Base-by-base conservation (phyloP, 228 moss, liverwort and hornwort species). In the Sphagnum magellanicum region DNA sequence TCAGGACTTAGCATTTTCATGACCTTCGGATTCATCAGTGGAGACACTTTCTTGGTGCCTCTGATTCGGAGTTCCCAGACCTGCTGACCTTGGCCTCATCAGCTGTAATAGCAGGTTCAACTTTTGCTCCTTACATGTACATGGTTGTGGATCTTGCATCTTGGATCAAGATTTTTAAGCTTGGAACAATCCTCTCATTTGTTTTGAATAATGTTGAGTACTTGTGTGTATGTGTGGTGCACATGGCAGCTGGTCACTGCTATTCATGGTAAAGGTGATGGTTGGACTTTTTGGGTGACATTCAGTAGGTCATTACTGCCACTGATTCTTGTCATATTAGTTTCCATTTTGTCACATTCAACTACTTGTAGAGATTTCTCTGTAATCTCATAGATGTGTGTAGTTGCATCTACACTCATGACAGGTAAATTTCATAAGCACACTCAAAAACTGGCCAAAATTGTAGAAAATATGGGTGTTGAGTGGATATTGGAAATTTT, bases 1-100 rank as follows among this genome's bases (percentile, higher is more conserved):
- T 73, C 94, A 98, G 78, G 74, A 73, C 47, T 88, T 94, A 72
- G 98, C 94, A 9, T 98, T 79, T 69, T 85, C 73, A 6, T 72
- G 65, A 76, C 58, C 68, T 52, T 53, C 2, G 50, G 66, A 6
- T 6, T 6, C 6, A 6, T 14, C 14, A 66, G 16, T 66, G 7
- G 12, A 17, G 48, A 64, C 6, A 4, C 50, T 17, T 48, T 64
- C 6, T 47, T 11, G 11, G 32, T 32, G 32, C 32, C 32, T 17
- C 6, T 49, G n/a, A 64, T 64, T 8, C 49, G 50, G 49, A 64
- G 64, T 32, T 32, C 1, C 32, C 32, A 32, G 32, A 32, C 32
- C 32, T 64, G 47, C 12, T 48, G 13, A 7, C 64, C 10, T 49
- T 49, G 48, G 10, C 11, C 47, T 49, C 48, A 74, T 72, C 67